Evolutionary conservation across 768 basidiomycete species (phyloP).

Genomic region (Multifurca ochricompacta): DNA sequence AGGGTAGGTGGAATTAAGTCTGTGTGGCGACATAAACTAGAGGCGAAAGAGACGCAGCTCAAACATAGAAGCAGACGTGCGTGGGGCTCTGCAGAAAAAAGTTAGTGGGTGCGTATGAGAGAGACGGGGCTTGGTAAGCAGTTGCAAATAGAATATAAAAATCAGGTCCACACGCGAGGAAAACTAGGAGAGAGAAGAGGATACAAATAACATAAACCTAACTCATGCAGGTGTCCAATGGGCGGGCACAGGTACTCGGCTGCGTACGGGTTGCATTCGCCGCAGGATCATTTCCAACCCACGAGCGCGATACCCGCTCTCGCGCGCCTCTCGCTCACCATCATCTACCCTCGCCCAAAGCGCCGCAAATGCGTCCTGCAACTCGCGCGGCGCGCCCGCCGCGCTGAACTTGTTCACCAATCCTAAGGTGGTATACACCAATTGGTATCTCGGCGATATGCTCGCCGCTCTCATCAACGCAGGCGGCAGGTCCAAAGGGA

Average conservation of each 20-base stretch:
- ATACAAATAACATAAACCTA: neutral
- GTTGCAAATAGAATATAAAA: too few species aligned
- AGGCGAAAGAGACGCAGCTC: too few species aligned
- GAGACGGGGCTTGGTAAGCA: too few species aligned
- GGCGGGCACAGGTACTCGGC: neutral
- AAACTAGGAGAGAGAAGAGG: too few species aligned
- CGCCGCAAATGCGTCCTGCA: neutral
- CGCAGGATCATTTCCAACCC: constrained; percentile 11
- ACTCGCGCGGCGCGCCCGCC: neutral
- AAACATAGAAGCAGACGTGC: too few species aligned
- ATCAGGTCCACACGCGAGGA: too few species aligned
- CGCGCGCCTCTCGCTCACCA: neutral
- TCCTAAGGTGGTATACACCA: neutral
- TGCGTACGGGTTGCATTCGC: neutral
- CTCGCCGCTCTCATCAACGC: neutral
- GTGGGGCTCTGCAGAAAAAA: too few species aligned
- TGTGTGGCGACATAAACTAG: too few species aligned
- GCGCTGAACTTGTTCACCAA: constrained; percentile 11
- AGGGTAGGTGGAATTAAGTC: too few species aligned
- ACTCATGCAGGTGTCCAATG: neutral
- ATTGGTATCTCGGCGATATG: neutral
- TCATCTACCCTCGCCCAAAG: constrained; percentile 1
- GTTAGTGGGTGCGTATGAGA: too few species aligned
- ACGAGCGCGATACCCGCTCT: constrained; percentile 5
- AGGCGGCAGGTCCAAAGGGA: neutral